A percentile compares a stretch with the other conserved stretches of the same genome.
Evolutionary conservation across 257 asterid species (phyloP).

Genomic region (Solanum chiquidenum): DNA sequence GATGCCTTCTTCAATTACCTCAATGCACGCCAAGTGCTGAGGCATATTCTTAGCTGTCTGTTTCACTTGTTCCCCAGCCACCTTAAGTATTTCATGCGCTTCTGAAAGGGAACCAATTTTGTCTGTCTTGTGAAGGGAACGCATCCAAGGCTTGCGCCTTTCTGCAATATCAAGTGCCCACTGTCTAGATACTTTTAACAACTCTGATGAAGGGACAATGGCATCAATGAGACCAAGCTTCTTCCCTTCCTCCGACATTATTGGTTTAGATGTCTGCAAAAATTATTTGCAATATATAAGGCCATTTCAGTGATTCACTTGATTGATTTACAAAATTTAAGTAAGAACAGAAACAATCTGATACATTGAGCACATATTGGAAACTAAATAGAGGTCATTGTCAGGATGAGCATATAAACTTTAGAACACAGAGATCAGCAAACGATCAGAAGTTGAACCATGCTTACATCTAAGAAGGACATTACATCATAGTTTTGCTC

Average conservation of each 20-base stretch:
- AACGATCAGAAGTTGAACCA: neutral
- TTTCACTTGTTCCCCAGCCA: slow-evolving; percentile 65
- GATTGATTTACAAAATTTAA: neutral
- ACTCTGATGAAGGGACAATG: slow-evolving; percentile 55
- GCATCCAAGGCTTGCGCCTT: slow-evolving; percentile 72
- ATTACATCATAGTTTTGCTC: neutral
- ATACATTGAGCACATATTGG: neutral
- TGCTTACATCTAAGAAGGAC: neutral
- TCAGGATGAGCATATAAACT: neutral
- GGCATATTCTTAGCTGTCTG: slow-evolving; percentile 64
- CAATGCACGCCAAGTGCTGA: slow-evolving; percentile 90
- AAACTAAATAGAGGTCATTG: neutral
- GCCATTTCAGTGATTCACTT: neutral
- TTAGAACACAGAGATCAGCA: neutral
- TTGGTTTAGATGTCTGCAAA: slow-evolving; percentile 58
- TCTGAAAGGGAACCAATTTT: slow-evolving; percentile 75
- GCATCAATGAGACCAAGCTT: slow-evolving; percentile 85
- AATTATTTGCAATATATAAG: neutral
- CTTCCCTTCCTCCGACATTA: slow-evolving; percentile 82
- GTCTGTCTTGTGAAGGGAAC: slow-evolving; percentile 76
- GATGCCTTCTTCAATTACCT: slow-evolving; percentile 79
- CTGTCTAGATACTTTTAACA: slow-evolving; percentile 57
- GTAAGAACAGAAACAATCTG: neutral
- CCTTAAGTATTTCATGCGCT: slow-evolving; percentile 39
- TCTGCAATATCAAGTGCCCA: slow-evolving; percentile 85